A percentile compares a stretch with the other conserved stretches of the same genome.
Conservation (phyloP, 345 rosid genomes). For the Gossypium mustelinum region DNA sequence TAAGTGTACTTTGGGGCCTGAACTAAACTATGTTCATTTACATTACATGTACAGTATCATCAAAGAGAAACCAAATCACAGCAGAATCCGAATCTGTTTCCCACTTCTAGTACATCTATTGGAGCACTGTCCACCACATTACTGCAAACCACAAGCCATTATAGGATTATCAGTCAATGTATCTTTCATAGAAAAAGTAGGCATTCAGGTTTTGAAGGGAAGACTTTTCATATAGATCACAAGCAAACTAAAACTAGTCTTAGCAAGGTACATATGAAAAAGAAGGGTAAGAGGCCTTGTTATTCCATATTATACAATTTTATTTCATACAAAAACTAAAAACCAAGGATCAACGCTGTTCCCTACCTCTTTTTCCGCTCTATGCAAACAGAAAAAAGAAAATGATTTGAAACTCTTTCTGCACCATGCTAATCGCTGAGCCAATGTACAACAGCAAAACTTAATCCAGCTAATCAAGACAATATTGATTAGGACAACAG, state of each 20-base stretch:
- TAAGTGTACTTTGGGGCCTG: not conserved
- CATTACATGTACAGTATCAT: not conserved
- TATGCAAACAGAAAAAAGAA: not conserved
- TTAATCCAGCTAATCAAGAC: not conserved
- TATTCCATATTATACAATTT: not conserved
- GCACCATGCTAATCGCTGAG: not conserved
- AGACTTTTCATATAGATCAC: not conserved
- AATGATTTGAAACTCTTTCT: not conserved
- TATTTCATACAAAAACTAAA: not conserved
- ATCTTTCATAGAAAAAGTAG: not conserved
- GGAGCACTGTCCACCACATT: not conserved
- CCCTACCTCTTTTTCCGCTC: not conserved
- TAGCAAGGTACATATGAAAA: too few relatives aligned
- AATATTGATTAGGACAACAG: not conserved
- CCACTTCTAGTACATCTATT: not conserved
- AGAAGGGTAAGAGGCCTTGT: not conserved
- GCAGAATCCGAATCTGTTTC: not conserved
- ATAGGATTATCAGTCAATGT: not conserved
- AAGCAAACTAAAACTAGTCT: not conserved
- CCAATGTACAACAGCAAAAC: not conserved
- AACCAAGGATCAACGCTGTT: not conserved
- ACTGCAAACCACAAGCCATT: conserved; percentile 1
- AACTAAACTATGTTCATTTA: not conserved
- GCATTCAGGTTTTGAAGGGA: not conserved
- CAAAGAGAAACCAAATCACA: not conserved